Conservation (phyloP, 2,329 filamentous ascomycete species). For the Cladosporium sp. region DNA sequence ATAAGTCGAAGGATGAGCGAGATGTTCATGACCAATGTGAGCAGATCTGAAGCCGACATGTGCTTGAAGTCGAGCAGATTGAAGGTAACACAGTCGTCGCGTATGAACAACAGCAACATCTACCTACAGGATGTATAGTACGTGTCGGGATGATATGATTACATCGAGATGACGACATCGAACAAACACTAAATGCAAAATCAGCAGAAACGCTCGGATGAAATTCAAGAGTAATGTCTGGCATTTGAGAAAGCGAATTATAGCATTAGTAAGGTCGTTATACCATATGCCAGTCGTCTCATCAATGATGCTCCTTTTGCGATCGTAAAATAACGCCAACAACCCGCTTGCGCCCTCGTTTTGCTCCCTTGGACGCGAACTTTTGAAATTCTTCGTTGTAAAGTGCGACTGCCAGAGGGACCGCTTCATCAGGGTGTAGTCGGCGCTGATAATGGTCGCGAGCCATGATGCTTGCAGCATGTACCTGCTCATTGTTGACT, state of each 20-base stretch:
- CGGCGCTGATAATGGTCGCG: slow-evolving; percentile 88
- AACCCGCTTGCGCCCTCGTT: not conserved
- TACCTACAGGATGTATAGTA: not conserved
- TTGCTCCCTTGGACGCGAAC: not conserved
- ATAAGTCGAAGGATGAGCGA: not conserved
- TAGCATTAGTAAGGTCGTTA: slow-evolving; percentile 2
- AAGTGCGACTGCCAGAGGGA: slow-evolving; percentile 76
- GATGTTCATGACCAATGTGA: not conserved
- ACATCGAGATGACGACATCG: not conserved
- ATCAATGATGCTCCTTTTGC: not conserved
- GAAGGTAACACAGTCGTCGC: not conserved
- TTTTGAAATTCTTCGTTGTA: slow-evolving; percentile 80
- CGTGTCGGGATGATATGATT: not conserved
- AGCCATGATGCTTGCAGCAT: slow-evolving; percentile 71
- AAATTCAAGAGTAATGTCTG: not conserved
- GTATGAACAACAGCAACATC: not conserved
- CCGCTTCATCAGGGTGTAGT: slow-evolving; percentile 83
- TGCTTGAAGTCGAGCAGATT: not conserved
- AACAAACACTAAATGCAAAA: not conserved
- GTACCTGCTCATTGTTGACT: slow-evolving; percentile 81
- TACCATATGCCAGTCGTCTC: not conserved
- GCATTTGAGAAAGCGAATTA: not conserved
- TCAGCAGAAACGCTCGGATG: not conserved
- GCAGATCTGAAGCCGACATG: not conserved
- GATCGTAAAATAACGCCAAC: slow-evolving; percentile 1